A percentile compares a stretch with the other conserved stretches of the same genome.
phyloP scores from a whole-genome alignment of 164 flowering plant genomes.

The Macadamia integrifolia region DNA sequence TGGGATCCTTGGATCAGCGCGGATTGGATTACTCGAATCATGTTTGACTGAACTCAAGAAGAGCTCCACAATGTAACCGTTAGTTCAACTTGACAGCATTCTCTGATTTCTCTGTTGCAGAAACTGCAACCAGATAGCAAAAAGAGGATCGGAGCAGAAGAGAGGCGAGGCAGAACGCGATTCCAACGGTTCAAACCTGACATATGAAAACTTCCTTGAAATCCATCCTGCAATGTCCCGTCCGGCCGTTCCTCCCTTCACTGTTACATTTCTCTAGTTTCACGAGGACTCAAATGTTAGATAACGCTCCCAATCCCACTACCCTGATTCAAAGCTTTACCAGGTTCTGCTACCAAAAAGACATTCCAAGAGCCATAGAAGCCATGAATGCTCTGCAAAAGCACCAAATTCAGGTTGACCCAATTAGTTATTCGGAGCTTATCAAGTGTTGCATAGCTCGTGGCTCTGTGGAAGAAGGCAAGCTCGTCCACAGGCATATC shows the following conservation, averaged over 20 bases:
- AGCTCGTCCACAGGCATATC: conserved; percentile 52
- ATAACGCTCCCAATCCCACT: not conserved
- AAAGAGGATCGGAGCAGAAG: no score
- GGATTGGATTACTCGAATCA: no score
- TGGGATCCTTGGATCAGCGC: no score
- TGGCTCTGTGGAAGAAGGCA: conserved; percentile 42
- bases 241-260: conserved; percentile 4
- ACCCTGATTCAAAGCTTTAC: conserved; percentile 44
- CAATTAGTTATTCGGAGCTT: conserved; percentile 59
- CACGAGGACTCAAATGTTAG: not conserved
- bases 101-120: no score
- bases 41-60: no score
- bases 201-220: conserved; percentile 3
- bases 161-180: no score
- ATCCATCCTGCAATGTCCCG: not conserved
- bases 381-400: conserved; percentile 51
- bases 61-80: no score
- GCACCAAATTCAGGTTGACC: conserved; percentile 44
- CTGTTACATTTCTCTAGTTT: not conserved
- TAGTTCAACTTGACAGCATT: no score
- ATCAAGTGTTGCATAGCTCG: conserved; percentile 62
- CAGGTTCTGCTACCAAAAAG: conserved; percentile 47
- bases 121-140: no score
- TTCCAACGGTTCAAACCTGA: no score
- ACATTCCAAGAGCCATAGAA: conserved; percentile 54